Conservation (phyloP, 2,329 filamentous ascomycete species). For the Calycina herbarum region DNA sequence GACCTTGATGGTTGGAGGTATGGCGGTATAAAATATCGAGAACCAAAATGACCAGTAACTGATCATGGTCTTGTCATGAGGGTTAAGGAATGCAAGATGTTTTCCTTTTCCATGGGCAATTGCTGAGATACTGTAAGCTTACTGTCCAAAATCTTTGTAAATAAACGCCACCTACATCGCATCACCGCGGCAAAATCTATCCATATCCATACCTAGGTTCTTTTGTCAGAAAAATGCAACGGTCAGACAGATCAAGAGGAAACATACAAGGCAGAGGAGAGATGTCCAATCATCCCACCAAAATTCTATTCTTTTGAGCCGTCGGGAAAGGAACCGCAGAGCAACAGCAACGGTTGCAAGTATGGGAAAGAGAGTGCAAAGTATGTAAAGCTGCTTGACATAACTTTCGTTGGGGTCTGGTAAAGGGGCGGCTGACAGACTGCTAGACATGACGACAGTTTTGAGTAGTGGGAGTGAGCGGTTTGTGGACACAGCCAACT, state of each 20-base stretch:
- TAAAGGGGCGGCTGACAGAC: not conserved
- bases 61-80: not conserved
- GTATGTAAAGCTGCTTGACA: not conserved
- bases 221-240: not conserved
- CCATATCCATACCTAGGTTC: not conserved
- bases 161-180: not conserved
- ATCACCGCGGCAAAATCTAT: not conserved
- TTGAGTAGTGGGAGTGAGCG: not conserved
- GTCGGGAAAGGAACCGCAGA: not conserved
- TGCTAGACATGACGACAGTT: not conserved
- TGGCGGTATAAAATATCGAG: not conserved
- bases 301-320: not conserved
- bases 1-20: not conserved
- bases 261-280: not conserved
- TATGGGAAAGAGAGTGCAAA: not conserved
- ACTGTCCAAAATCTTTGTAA: too few relatives aligned
- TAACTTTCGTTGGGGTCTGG: not conserved
- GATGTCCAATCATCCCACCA: not conserved
- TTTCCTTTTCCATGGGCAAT: not conserved
- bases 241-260: not conserved
- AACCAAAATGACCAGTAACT: not conserved
- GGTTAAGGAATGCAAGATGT: not conserved
- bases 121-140: not conserved
- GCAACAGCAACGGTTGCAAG: not conserved
- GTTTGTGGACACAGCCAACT: not conserved